Evolutionary conservation across 352 stramenopile genomes (phyloP).

Genomic region (Globisporangium alternatum): DNA sequence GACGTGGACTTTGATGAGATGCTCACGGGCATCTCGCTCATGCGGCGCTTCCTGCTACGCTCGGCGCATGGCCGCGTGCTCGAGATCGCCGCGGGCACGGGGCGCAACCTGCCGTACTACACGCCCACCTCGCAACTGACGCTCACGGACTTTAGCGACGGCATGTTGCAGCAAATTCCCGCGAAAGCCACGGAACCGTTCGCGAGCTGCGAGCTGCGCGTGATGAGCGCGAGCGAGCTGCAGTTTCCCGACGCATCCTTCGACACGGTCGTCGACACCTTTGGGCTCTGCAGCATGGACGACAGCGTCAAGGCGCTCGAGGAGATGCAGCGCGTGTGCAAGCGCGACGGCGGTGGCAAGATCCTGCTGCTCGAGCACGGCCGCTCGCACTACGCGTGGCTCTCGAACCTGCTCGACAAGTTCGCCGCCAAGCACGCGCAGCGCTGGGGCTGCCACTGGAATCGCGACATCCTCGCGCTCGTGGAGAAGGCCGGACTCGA

Average conservation of each 20-base stretch:
- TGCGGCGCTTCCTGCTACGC: conserved; percentile 78
- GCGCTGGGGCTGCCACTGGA: conserved; percentile 97
- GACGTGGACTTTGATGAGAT: conserved; percentile 79
- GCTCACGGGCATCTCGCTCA: conserved; percentile 74
- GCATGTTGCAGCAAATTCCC: conserved; percentile 71
- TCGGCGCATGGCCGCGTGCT: conserved; percentile 78
- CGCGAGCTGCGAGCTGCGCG: conserved; percentile 30
- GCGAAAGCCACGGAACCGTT: conserved; percentile 20
- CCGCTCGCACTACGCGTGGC: conserved; percentile 83
- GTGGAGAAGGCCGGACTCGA: conserved; percentile 81
- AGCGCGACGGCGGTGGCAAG: conserved; percentile 41
- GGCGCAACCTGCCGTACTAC: conserved; percentile 93
- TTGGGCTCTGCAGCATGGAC: conserved; percentile 95
- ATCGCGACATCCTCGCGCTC: conserved; percentile 92
- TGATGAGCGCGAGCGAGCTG: conserved; percentile 63
- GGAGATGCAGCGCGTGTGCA: conserved; percentile 94
- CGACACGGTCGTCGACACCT: conserved; percentile 96
- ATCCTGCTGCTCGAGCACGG: conserved; percentile 97
- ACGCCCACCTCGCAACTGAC: conserved; percentile 32
- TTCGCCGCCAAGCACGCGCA: conserved; percentile 89
- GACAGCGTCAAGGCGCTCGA: conserved; percentile 87
- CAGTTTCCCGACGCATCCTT: conserved; percentile 78
- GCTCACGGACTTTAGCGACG: conserved; percentile 69
- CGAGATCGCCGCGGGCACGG: conserved; percentile 94
- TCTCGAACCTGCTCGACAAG: conserved; percentile 92